Conservation (phyloP, 257 asterid genomes). For the Haberlea rhodopensis region DNA sequence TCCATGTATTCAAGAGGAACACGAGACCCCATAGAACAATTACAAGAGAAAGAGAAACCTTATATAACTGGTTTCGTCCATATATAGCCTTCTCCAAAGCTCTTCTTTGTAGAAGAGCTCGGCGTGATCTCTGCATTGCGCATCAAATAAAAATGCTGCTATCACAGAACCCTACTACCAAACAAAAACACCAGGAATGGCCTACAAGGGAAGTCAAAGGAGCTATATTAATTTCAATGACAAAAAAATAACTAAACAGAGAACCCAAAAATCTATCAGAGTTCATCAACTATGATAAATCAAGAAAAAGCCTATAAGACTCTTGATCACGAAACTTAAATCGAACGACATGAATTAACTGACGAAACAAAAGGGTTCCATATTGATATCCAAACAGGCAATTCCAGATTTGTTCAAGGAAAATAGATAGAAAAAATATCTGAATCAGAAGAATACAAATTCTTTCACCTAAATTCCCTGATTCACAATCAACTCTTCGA, state of each 20-base stretch:
- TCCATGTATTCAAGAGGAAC: conserved; percentile 74
- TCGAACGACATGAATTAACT: neutral
- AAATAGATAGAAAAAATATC: neutral
- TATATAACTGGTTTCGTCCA: conserved; percentile 54
- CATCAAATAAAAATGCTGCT: conserved; percentile 55
- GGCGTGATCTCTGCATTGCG: conserved; percentile 91
- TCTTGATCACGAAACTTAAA: conserved; percentile 14
- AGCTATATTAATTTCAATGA: neutral
- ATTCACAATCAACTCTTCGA: conserved; percentile 18
- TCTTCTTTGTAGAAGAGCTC: conserved; percentile 93
- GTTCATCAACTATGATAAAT: neutral
- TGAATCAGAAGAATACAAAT: neutral
- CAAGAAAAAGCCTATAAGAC: conserved; percentile 5
- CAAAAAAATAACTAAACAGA: neutral
- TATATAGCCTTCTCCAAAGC: conserved; percentile 54
- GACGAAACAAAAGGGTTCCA: conserved; percentile 7
- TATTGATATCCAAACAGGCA: conserved; percentile 24
- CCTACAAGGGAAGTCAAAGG: conserved; percentile 23
- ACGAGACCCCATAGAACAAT: conserved; percentile 68
- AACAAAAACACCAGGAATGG: neutral
- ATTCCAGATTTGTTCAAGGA: conserved; percentile 3
- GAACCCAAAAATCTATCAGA: conserved; percentile 15
- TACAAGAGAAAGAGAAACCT: conserved; percentile 62
- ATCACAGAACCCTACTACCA: neutral
- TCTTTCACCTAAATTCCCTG: conserved; percentile 25